Evolutionary conservation across 352 stramenopile species (phyloP).

Genomic region (Phytophthora europaea): DNA sequence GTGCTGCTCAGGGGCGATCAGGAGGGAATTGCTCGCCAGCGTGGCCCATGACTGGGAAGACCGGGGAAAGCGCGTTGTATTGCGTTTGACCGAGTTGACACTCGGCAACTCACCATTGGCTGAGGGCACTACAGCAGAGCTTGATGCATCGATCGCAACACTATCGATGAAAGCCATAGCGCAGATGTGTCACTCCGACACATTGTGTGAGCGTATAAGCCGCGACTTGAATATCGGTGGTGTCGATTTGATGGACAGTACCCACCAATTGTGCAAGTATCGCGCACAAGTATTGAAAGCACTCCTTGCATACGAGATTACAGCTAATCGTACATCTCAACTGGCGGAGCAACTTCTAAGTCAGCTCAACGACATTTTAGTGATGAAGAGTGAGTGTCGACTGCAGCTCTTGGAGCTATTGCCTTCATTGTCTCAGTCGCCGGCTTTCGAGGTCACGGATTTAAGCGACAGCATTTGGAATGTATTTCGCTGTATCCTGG

Average conservation of each 20-base stretch:
- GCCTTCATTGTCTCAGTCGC: not conserved
- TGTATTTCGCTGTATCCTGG: not conserved
- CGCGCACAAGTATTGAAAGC: slow-evolving; percentile 12
- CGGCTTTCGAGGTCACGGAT: not conserved
- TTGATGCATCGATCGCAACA: not conserved
- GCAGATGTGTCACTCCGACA: slow-evolving; percentile 5
- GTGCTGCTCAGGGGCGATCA: not conserved
- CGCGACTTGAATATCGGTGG: slow-evolving; percentile 9
- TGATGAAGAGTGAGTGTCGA: not conserved
- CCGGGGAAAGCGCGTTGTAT: slow-evolving; percentile 9
- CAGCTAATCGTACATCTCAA: not conserved
- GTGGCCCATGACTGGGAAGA: slow-evolving; percentile 11
- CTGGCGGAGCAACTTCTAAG: slow-evolving; percentile 2
- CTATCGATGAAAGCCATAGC: slow-evolving; percentile 5
- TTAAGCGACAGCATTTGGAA: not conserved
- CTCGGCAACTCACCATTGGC: not conserved
- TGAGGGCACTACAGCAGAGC: not conserved
- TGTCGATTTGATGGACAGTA: not conserved
- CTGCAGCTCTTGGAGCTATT: slow-evolving; percentile 14
- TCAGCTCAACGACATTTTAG: not conserved
- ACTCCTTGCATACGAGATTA: not conserved
- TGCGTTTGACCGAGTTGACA: slow-evolving; percentile 12
- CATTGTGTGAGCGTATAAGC: slow-evolving; percentile 3
- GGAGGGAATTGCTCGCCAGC: not conserved
- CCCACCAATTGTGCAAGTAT: not conserved